These are phyloP conservation scores for Eimeria brunetti DNA, from an alignment of 169 alveolate species.

Conservation along the genomic window DNA sequence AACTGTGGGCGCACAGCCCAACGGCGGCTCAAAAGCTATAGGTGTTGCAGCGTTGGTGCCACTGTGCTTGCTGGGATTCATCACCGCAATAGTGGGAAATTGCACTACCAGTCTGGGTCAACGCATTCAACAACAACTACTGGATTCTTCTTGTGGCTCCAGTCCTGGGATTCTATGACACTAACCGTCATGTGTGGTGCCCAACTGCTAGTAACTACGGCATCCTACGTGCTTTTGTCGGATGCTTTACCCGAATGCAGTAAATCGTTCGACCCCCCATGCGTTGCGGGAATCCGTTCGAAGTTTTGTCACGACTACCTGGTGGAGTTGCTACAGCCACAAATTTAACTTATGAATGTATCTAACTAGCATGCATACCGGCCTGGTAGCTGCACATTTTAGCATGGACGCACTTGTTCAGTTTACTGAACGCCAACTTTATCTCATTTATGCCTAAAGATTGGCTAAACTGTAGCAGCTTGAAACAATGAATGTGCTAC, in stretches of 20 bases:
- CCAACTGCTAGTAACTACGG: background rate
- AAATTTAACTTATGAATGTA: too few relatives aligned
- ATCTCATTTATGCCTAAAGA: background rate
- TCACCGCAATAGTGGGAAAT: too few relatives aligned
- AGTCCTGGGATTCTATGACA: background rate
- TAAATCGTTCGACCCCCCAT: background rate
- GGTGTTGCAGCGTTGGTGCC: too few relatives aligned
- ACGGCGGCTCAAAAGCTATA: background rate
- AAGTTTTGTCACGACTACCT: background rate
- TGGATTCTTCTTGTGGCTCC: background rate
- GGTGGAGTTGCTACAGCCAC: background rate
- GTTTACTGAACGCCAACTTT: background rate
- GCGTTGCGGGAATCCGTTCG: background rate
- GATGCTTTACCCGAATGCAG: background rate
- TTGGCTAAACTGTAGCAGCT: background rate
- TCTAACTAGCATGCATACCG: too few relatives aligned
- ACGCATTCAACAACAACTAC: background rate
- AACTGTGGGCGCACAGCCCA: background rate
- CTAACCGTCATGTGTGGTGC: background rate
- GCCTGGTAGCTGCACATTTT: background rate
- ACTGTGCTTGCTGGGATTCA: too few relatives aligned
- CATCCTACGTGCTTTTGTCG: background rate
- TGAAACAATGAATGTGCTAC: background rate
- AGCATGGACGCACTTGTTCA: slow-evolving; percentile 1
- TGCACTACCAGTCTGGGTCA: background rate